Percentiles rank a stretch among this genome's conserved stretches.
These are phyloP conservation scores for Xanthoparmelia taractica DNA, from an alignment of 495 filamentous ascomycete species.

Conservation along the genomic window DNA sequence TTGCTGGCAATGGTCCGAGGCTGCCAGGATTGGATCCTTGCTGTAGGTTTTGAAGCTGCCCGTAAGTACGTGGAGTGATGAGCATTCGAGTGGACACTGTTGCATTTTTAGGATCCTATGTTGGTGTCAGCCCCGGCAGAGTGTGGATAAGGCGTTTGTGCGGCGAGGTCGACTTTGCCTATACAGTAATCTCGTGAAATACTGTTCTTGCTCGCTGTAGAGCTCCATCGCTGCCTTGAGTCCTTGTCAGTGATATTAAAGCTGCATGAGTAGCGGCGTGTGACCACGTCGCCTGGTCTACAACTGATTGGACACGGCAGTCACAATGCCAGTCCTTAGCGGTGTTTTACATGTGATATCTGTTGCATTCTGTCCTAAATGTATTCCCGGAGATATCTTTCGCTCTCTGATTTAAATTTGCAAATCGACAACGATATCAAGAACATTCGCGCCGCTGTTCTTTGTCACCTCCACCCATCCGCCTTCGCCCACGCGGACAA, in stretches of 20 bases:
- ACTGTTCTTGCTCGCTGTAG: not conserved
- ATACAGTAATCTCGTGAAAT: not conserved
- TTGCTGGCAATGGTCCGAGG: constrained; percentile 28
- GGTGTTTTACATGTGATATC: not conserved
- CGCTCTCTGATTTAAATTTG: not conserved
- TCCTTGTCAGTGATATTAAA: not conserved
- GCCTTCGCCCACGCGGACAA: constrained; percentile 58
- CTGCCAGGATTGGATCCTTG: constrained; percentile 27
- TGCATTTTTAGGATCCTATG: constrained; percentile 2
- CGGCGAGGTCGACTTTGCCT: not conserved
- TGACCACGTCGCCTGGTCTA: not conserved
- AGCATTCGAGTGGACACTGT: constrained; percentile 34
- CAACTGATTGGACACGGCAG: not conserved
- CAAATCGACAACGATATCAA: constrained; percentile 18
- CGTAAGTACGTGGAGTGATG: constrained; percentile 43
- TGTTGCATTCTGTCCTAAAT: too few relatives aligned
- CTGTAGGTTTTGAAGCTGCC: constrained; percentile 39
- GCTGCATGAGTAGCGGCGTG: not conserved
- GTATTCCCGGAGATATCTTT: not conserved
- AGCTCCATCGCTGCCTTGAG: not conserved
- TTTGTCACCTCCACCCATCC: constrained; percentile 63
- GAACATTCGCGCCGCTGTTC: constrained; percentile 26
- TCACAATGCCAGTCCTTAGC: not conserved
- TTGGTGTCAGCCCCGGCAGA: constrained; percentile 10
- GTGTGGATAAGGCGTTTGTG: constrained; percentile 8